phyloP scores from a whole-genome alignment of 257 asterid species.

The Solanum rostratum region DNA sequence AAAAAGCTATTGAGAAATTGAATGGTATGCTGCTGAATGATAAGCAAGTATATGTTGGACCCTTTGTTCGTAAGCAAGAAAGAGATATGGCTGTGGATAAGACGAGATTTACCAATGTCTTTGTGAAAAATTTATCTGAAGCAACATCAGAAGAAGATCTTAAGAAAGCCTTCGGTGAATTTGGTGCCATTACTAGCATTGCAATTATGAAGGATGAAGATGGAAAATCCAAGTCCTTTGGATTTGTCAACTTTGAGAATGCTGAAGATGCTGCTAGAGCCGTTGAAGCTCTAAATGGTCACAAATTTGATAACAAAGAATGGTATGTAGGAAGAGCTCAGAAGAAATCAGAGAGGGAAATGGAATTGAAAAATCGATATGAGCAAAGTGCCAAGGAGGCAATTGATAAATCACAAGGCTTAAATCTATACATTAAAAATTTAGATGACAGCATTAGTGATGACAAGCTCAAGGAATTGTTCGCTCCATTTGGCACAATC shows the following conservation, averaged over 20 bases:
- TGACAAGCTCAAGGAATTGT: slow-evolving; percentile 77
- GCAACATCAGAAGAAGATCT: slow-evolving; percentile 65
- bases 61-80: slow-evolving; percentile 81
- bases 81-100: slow-evolving; percentile 59
- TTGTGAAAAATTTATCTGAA: slow-evolving; percentile 77
- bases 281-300: slow-evolving; percentile 73
- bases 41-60: slow-evolving; percentile 81
- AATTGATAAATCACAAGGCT: slow-evolving; percentile 70
- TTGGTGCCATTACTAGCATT: slow-evolving; percentile 55
- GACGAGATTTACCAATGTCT: slow-evolving; percentile 65
- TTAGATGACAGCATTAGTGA: slow-evolving; percentile 74
- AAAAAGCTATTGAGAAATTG: slow-evolving; percentile 70
- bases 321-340: slow-evolving; percentile 95
- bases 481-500: slow-evolving; percentile 63
- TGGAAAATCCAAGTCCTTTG: slow-evolving; percentile 80
- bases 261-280: slow-evolving; percentile 86
- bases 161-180: slow-evolving; percentile 49
- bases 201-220: slow-evolving; percentile 79
- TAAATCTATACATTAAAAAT: slow-evolving; percentile 76
- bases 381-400: slow-evolving; percentile 78
- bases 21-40: slow-evolving; percentile 87
- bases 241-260: slow-evolving; percentile 83
- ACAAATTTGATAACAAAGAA: slow-evolving; percentile 58
- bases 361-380: slow-evolving; percentile 48
- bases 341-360: slow-evolving; percentile 84